phyloP scores from a whole-genome alignment of 1,284 basidiomycete species.

The Peniophora sp. region DNA sequence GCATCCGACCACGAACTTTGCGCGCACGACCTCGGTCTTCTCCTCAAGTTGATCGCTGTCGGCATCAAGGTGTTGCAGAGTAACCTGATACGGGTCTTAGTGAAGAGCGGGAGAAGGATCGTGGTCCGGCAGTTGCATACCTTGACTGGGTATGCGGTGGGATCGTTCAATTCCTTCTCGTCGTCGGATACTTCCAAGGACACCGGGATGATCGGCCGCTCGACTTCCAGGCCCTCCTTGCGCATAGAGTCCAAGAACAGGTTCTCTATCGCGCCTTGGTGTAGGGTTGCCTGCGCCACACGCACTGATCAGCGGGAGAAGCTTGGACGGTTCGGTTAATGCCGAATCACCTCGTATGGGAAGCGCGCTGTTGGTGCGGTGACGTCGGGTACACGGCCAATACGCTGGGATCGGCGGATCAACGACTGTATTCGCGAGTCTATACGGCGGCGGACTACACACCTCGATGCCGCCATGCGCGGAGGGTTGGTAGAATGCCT shows the following conservation, averaged over 20 bases:
- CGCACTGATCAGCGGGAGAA: not conserved
- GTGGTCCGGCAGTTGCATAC: constrained; percentile 24
- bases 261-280: constrained; percentile 67
- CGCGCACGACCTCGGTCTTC: constrained; percentile 36
- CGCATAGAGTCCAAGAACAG: constrained; percentile 62
- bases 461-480: constrained; percentile 55
- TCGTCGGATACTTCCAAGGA: constrained; percentile 44
- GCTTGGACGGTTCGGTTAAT: not conserved
- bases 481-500: constrained; percentile 71
- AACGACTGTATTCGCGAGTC: not conserved
- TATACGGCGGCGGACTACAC: constrained; percentile 6
- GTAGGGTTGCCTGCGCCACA: constrained; percentile 47
- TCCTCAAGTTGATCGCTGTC: constrained; percentile 16
- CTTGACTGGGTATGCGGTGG: constrained; percentile 45
- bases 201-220: constrained; percentile 47
- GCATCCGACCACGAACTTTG: constrained; percentile 48
- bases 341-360: constrained; percentile 49
- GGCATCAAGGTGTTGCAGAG: constrained; percentile 23
- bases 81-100: constrained; percentile 21
- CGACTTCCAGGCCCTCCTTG: constrained; percentile 43
- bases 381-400: constrained; percentile 51
- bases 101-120: not conserved
- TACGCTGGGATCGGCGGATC: constrained; percentile 33
- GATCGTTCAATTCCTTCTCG: constrained; percentile 30
- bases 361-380: constrained; percentile 51